phyloP scores from a whole-genome alignment of 345 rosid species.

The Hibiscus syriacus region DNA sequence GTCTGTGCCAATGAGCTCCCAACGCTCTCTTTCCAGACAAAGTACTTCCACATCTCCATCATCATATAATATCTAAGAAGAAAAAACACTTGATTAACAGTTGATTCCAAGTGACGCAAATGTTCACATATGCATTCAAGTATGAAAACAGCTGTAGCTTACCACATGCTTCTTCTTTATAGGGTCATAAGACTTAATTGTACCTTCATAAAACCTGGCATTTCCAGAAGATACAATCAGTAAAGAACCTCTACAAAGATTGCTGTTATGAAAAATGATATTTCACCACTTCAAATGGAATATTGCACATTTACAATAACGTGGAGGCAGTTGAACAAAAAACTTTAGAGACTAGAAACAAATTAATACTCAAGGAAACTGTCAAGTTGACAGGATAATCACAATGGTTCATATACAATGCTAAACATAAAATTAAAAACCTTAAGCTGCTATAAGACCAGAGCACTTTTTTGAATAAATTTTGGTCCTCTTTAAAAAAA shows the following conservation, averaged over 20 bases:
- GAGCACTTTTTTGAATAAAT: too few relatives aligned
- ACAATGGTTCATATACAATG: too few relatives aligned
- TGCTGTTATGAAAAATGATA: neutral
- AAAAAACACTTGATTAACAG: neutral
- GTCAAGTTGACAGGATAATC: too few relatives aligned
- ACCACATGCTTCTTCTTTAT: too few relatives aligned
- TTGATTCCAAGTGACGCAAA: conserved; percentile 5
- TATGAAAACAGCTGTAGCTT: conserved; percentile 10
- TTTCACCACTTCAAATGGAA: neutral
- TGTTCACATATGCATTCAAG: conserved; percentile 4
- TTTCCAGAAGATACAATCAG: conserved; percentile 17
- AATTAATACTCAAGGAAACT: neutral
- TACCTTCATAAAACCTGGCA: conserved; percentile 87
- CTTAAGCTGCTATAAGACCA: too few relatives aligned
- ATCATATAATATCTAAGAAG: too few relatives aligned
- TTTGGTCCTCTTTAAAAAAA: too few relatives aligned
- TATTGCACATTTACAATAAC: neutral
- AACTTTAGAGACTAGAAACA: neutral
- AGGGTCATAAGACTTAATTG: conserved; percentile 79
- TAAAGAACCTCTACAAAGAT: neutral
- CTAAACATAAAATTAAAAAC: too few relatives aligned
- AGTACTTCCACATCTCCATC: too few relatives aligned
- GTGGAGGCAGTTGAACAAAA: neutral
- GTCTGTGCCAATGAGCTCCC: too few relatives aligned
- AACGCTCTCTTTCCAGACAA: too few relatives aligned